Percentiles rank a stretch among this genome's conserved stretches.
Conservation (phyloP, 2,329 filamentous ascomycete genomes). For the Fusarium guadeloupense region DNA sequence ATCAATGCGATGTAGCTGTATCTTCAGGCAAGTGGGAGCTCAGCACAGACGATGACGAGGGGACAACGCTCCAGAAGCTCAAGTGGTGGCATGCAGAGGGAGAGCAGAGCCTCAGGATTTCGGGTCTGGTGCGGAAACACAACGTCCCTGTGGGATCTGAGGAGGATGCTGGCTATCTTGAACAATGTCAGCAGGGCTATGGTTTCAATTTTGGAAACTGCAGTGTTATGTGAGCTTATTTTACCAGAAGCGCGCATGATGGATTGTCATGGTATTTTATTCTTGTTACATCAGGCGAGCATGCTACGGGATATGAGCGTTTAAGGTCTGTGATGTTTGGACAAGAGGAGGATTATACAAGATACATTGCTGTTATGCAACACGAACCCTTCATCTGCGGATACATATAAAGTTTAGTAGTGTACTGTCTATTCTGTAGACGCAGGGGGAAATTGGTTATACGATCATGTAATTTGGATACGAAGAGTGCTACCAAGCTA, state of each 20-base stretch:
- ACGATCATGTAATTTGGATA: constrained; percentile 6
- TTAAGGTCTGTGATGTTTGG: constrained; percentile 2
- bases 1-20: constrained; percentile 75
- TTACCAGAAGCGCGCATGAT: not conserved
- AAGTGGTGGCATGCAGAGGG: constrained; percentile 94
- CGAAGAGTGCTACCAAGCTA: constrained; percentile 3
- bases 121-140: constrained; percentile 74
- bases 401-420: not conserved
- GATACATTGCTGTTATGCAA: not conserved
- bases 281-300: constrained; percentile 1
- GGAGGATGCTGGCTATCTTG: constrained; percentile 82
- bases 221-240: constrained; percentile 58
- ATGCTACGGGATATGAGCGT: constrained; percentile 10
- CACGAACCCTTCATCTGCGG: not conserved
- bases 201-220: constrained; percentile 58
- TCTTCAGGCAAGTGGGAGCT: constrained; percentile 93
- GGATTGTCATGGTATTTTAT: not conserved
- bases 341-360: constrained; percentile 1
- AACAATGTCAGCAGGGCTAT: constrained; percentile 66
- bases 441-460: constrained; percentile 15
- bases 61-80: constrained; percentile 76
- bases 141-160: constrained; percentile 66
- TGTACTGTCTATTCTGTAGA: too few species aligned
- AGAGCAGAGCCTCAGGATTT: constrained; percentile 80
- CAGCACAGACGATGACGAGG: constrained; percentile 74